Conservation (phyloP, 306 rosid species). For the Castanea mollissima region DNA sequence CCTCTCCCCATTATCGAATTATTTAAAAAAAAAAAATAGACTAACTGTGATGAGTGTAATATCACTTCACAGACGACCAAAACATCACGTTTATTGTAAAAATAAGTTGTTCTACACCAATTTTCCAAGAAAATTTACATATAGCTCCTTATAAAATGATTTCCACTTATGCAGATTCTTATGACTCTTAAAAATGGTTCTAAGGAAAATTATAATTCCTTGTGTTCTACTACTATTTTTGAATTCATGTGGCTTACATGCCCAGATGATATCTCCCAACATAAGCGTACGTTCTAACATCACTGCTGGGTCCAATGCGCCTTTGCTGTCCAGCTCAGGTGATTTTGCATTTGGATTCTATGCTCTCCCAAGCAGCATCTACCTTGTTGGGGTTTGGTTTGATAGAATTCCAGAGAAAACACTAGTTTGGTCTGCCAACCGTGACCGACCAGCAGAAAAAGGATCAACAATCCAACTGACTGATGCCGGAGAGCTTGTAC, state of each 20-base stretch:
- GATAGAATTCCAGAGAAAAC: conserved; percentile 28
- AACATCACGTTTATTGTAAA: too few species aligned
- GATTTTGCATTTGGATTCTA: conserved; percentile 41
- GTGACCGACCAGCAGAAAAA: neutral
- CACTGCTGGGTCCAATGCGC: conserved; percentile 33
- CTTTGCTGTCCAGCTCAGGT: conserved; percentile 25
- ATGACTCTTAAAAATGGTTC: conserved; percentile 12
- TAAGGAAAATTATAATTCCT: neutral
- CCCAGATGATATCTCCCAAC: conserved; percentile 8
- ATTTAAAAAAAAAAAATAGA: too few species aligned
- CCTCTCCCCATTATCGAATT: too few species aligned
- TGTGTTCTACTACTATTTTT: conserved; percentile 10
- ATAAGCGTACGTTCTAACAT: conserved; percentile 4
- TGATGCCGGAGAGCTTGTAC: conserved; percentile 17
- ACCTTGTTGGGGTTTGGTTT: conserved; percentile 31
- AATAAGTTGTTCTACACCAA: too few species aligned
- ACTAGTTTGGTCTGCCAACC: conserved; percentile 28
- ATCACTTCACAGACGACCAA: too few species aligned
- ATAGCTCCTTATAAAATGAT: conserved; percentile 1
- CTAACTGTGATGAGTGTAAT: too few species aligned
- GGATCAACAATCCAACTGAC: conserved; percentile 25
- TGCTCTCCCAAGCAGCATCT: conserved; percentile 1
- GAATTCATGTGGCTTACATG: neutral
- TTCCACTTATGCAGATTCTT: conserved; percentile 9
- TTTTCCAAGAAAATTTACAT: neutral